These are phyloP conservation scores for Stephanodiscus triporus DNA, from an alignment of 108 stramenopile genomes.

Conservation along the genomic window DNA sequence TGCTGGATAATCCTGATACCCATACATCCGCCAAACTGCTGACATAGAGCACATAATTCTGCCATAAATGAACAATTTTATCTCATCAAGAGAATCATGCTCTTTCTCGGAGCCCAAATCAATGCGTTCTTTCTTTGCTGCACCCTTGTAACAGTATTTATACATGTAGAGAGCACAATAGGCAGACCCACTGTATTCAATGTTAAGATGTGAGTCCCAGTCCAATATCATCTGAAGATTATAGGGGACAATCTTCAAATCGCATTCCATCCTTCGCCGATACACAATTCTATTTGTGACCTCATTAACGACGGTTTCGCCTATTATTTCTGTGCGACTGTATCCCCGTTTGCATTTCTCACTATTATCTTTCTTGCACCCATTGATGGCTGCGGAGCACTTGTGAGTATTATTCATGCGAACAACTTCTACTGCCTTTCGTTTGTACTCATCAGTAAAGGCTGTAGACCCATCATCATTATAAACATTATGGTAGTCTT, in stretches of 20 bases:
- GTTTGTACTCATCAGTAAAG: neutral
- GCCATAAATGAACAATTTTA: neutral
- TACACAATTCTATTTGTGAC: neutral
- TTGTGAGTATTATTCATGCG: neutral
- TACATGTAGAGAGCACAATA: neutral
- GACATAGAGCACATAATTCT: neutral
- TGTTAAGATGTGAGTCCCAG: too few relatives aligned
- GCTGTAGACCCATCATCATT: neutral
- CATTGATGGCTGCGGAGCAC: neutral
- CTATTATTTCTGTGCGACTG: neutral
- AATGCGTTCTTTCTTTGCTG: neutral
- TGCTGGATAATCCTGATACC: neutral
- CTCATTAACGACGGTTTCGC: neutral
- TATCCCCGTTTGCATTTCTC: neutral
- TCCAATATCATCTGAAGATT: too few relatives aligned
- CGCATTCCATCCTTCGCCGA: neutral
- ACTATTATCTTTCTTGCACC: neutral
- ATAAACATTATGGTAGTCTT: neutral
- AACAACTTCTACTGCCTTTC: neutral
- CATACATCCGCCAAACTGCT: neutral
- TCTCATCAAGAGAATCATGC: neutral
- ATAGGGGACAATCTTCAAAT: too few relatives aligned
- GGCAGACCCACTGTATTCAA: neutral
- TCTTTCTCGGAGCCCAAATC: neutral
- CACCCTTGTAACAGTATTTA: neutral